Evolutionary conservation across 2,329 filamentous ascomycete genomes (phyloP).

Genomic region (Ophiostoma sp.): DNA sequence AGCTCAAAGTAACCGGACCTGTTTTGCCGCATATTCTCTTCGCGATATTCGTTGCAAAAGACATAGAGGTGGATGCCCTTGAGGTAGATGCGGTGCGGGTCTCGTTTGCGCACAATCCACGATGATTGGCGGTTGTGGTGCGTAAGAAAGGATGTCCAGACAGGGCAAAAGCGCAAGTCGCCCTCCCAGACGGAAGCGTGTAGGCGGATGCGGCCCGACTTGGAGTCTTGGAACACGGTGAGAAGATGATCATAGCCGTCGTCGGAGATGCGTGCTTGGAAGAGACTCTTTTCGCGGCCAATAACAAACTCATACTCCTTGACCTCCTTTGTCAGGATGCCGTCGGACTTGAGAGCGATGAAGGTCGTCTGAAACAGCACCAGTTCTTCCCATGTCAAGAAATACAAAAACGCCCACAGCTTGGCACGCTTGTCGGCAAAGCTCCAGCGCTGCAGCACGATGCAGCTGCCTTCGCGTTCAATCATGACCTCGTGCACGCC

Average conservation of each 20-base stretch:
- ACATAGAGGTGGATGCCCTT: conserved; percentile 54
- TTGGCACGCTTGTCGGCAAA: conserved; percentile 40
- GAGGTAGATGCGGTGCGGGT: conserved; percentile 45
- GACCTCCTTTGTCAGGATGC: conserved; percentile 41
- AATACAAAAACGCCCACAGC: conserved; percentile 52
- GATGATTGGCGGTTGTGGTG: conserved; percentile 33
- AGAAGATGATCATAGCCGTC: conserved; percentile 51
- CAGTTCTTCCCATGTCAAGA: conserved; percentile 60
- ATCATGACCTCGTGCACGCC: conserved; percentile 54
- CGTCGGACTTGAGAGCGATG: conserved; percentile 51
- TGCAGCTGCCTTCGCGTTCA: conserved; percentile 43
- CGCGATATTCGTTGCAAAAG: conserved; percentile 53
- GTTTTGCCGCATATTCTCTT: conserved; percentile 48
- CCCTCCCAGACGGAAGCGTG: conserved; percentile 54
- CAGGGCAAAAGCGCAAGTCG: conserved; percentile 48
- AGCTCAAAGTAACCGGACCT: conserved; percentile 48
- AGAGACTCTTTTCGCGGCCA: conserved; percentile 46
- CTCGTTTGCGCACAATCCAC: conserved; percentile 49
- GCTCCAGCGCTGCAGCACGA: conserved; percentile 52
- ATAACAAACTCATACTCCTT: conserved; percentile 44
- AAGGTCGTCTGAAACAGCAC: conserved; percentile 57
- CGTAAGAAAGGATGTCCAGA: conserved; percentile 61
- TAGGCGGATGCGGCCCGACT: conserved; percentile 47
- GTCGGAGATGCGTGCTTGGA: conserved; percentile 51
- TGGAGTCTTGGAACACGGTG: conserved; percentile 48